Percentiles rank a stretch among this genome's conserved stretches.
phyloP scores from a whole-genome alignment of 1,284 basidiomycete genomes.

The Cutaneotrichosporon mucoides region DNA sequence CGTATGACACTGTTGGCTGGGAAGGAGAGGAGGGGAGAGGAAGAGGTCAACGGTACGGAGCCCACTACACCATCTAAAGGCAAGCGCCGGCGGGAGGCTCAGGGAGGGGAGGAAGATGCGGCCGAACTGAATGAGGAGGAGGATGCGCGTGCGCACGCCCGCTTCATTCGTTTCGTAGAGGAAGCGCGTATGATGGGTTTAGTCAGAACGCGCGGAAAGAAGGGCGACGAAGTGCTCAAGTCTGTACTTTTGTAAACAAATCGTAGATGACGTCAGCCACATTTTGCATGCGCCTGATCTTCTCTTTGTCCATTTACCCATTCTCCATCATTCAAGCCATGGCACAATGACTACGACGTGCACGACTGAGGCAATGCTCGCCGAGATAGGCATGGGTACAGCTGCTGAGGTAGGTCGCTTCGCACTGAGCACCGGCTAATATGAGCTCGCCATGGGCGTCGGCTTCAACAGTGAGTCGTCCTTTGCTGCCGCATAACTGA shows the following conservation, averaged over 20 bases:
- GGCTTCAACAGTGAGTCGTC: conserved; percentile 30
- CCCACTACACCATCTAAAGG: not conserved
- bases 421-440: not conserved
- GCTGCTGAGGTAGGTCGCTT: conserved; percentile 31
- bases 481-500: too few relatives aligned
- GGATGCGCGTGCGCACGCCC: conserved; percentile 35
- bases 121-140: conserved; percentile 17
- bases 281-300: not conserved
- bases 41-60: not conserved
- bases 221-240: conserved; percentile 43
- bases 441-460: conserved; percentile 23
- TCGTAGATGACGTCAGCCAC: conserved; percentile 1
- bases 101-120: conserved; percentile 10
- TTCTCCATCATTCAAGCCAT: too few relatives aligned
- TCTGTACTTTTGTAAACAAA: conserved; percentile 23
- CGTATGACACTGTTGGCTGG: conserved; percentile 14
- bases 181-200: conserved; percentile 44
- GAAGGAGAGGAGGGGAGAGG: not conserved
- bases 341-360: not conserved
- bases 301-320: not conserved
- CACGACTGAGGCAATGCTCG: conserved; percentile 23
- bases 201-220: conserved; percentile 30
- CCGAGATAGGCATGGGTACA: conserved; percentile 29
- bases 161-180: conserved; percentile 42
- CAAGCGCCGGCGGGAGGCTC: not conserved